A percentile compares a stretch with the other conserved stretches of the same genome.
phyloP scores from a whole-genome alignment of 2,329 filamentous ascomycete genomes.

The Ophiostoma montium region DNA sequence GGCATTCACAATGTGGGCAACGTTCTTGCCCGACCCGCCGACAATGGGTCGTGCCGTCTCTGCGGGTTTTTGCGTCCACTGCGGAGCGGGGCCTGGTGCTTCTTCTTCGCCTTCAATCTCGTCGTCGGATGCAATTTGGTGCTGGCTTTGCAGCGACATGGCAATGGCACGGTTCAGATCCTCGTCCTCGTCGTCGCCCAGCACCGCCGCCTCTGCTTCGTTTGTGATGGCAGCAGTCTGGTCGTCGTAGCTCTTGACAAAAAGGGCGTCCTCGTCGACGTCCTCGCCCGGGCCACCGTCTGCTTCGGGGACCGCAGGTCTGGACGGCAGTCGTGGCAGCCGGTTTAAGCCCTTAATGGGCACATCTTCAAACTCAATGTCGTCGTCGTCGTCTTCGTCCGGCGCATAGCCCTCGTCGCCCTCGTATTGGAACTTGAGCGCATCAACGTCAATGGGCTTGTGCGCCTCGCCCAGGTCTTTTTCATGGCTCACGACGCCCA shows the following conservation, averaged over 20 bases:
- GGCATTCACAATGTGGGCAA: slow-evolving; percentile 62
- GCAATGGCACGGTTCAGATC: slow-evolving; percentile 73
- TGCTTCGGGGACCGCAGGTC: slow-evolving; percentile 15
- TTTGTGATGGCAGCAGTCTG: slow-evolving; percentile 6
- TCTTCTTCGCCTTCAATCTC: slow-evolving; percentile 22
- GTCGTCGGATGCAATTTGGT: slow-evolving; percentile 25
- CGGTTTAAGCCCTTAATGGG: slow-evolving; percentile 82
- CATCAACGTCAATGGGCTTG: slow-evolving; percentile 87
- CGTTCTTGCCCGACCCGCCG: slow-evolving; percentile 41
- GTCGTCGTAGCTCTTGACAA: slow-evolving; percentile 27
- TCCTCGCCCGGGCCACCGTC: slow-evolving; percentile 15
- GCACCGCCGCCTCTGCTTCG: slow-evolving; percentile 9
- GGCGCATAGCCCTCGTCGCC: slow-evolving; percentile 45
- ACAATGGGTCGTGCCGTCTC: slow-evolving; percentile 36
- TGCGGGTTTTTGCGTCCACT: slow-evolving; percentile 43
- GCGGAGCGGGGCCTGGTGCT: slow-evolving; percentile 36
- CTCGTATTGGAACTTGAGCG: slow-evolving; percentile 41
- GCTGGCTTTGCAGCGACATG: slow-evolving; percentile 61
- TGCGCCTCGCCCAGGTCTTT: slow-evolving; percentile 66
- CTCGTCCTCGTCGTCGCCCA: slow-evolving; percentile 29
- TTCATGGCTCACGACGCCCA: slow-evolving; percentile 81
- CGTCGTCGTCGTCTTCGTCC: slow-evolving; percentile 31
- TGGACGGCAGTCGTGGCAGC: slow-evolving; percentile 46
- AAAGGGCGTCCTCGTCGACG: slow-evolving; percentile 41
- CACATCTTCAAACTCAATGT: slow-evolving; percentile 69